These are phyloP conservation scores for Wickerhamomyces sp. DNA, from an alignment of 1,139 yeast genomes.

Conservation along the genomic window DNA sequence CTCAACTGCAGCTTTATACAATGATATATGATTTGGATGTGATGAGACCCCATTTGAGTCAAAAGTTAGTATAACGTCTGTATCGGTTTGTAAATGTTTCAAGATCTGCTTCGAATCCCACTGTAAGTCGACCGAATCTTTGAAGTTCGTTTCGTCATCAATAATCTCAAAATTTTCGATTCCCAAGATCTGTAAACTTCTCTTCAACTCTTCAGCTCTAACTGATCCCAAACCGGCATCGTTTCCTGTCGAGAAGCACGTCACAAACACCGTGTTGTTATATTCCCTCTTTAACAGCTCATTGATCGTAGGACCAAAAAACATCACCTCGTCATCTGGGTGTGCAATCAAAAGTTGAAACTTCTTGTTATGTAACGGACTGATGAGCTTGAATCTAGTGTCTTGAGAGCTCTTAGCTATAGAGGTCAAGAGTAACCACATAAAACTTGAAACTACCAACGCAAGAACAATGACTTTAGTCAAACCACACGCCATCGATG, in stretches of 20 bases:
- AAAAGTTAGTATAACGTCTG: conserved; percentile 63
- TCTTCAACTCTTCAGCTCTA: conserved; percentile 54
- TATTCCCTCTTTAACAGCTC: conserved; percentile 46
- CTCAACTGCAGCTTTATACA: conserved; percentile 48
- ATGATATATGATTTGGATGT: conserved; percentile 80
- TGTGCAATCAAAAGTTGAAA: conserved; percentile 74
- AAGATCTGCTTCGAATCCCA: conserved; percentile 58
- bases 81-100: conserved; percentile 21
- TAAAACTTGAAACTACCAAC: background rate
- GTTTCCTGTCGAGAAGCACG: conserved; percentile 79
- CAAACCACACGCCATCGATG: no score
- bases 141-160: conserved; percentile 41
- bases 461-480: background rate
- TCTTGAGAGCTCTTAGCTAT: background rate
- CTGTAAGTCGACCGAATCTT: conserved; percentile 66
- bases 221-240: conserved; percentile 66
- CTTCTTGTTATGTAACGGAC: conserved; percentile 4
- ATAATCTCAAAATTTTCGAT: conserved; percentile 42
- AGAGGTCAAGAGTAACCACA: conserved; percentile 7
- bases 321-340: conserved; percentile 99
- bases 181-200: conserved; percentile 57
- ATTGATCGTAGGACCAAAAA: conserved; percentile 77
- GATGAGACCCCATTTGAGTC: conserved; percentile 79
- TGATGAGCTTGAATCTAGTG: background rate
- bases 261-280: conserved; percentile 48